Conservation (phyloP, 2,329 filamentous ascomycete genomes). For the Epichloe amarillans region DNA sequence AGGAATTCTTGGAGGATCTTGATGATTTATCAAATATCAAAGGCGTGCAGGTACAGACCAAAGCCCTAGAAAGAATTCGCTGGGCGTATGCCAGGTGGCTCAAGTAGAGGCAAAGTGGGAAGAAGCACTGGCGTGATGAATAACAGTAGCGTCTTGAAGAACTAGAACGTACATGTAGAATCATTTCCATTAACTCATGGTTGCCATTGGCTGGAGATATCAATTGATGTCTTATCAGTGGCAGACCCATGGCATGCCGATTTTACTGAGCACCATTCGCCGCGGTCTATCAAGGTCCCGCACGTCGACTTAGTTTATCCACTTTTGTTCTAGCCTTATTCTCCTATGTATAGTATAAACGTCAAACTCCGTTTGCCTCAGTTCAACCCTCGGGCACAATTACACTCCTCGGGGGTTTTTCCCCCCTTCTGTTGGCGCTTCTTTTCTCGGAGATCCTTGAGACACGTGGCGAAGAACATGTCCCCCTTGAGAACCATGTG, state of each 20-base stretch:
- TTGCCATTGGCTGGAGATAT: neutral
- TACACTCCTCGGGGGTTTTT: constrained; percentile 12
- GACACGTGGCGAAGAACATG: constrained; percentile 31
- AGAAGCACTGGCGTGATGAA: neutral
- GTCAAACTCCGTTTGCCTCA: too few relatives aligned
- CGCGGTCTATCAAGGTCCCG: neutral
- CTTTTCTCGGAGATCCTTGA: constrained; percentile 24
- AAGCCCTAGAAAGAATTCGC: constrained; percentile 68
- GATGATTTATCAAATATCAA: constrained; percentile 74
- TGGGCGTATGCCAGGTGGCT: constrained; percentile 85
- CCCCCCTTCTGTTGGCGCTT: constrained; percentile 7
- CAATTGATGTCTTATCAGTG: neutral
- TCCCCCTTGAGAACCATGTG: constrained; percentile 25
- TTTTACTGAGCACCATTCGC: neutral
- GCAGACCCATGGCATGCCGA: neutral
- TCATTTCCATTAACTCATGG: neutral
- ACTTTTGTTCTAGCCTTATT: neutral
- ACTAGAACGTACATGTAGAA: neutral
- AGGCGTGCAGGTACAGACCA: constrained; percentile 64
- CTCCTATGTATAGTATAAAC: too few relatives aligned
- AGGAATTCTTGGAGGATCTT: constrained; percentile 81
- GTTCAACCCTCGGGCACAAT: neutral
- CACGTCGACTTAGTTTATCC: neutral
- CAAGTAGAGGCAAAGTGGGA: constrained; percentile 13
- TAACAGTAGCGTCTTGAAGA: neutral